Evolutionary conservation across 2,329 filamentous ascomycete species (phyloP).

Genomic region (Acrodontium crateriforme): DNA sequence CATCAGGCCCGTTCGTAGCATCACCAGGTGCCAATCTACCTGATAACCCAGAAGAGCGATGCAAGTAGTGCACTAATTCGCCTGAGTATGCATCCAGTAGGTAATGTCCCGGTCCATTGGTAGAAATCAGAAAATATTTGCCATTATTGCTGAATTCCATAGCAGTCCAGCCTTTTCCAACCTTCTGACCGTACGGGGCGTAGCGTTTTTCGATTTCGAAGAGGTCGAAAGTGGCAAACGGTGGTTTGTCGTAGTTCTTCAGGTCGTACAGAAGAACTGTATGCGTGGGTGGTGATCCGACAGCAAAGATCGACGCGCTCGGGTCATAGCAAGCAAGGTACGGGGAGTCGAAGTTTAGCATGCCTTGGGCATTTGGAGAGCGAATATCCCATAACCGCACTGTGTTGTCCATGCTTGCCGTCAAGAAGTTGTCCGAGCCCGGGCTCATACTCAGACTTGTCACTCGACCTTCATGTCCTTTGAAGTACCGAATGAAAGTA

Average conservation of each 20-base stretch:
- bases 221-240: constrained; percentile 77
- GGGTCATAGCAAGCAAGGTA: constrained; percentile 84
- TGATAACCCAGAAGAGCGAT: constrained; percentile 15
- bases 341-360: constrained; percentile 65
- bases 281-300: constrained; percentile 69
- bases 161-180: constrained; percentile 59
- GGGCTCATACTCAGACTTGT: constrained; percentile 76
- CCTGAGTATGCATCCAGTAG: constrained; percentile 89
- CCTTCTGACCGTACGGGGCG: constrained; percentile 37
- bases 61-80: constrained; percentile 35
- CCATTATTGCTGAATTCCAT: constrained; percentile 95
- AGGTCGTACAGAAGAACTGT: constrained; percentile 81
- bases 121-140: constrained; percentile 71
- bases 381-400: constrained; percentile 81
- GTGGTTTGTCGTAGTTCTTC: constrained; percentile 83
- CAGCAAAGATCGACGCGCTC: constrained; percentile 78
- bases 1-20: constrained; percentile 28
- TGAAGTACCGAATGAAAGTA: constrained; percentile 90
- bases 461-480: constrained; percentile 73
- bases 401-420: constrained; percentile 80
- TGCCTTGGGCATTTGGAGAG: constrained; percentile 65
- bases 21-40: constrained; percentile 24
- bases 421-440: constrained; percentile 79
- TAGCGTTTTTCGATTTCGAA: constrained; percentile 46
- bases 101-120: constrained; percentile 73